Conservation (phyloP, 495 filamentous ascomycete genomes). For the Tuber borchii region DNA sequence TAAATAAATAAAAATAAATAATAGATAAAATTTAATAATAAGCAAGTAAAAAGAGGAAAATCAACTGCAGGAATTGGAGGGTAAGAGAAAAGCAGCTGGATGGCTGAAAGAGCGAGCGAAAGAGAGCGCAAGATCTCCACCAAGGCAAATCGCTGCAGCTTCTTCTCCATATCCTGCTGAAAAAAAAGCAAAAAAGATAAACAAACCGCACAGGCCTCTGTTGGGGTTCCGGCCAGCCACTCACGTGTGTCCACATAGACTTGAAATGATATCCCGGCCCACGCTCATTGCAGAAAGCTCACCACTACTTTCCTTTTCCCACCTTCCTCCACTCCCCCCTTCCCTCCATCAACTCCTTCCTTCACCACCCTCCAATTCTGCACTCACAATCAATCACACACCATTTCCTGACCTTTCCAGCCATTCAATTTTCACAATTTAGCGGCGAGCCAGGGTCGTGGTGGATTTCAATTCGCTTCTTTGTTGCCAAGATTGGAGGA, state of each 20-base stretch:
- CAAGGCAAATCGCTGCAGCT: constrained; percentile 16
- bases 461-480: constrained; percentile 25
- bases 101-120: constrained; percentile 18
- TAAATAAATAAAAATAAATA: background rate
- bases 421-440: constrained; percentile 24
- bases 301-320: background rate
- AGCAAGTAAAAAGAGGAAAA: background rate
- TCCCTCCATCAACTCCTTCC: background rate
- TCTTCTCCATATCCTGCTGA: constrained; percentile 11
- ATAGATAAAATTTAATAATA: background rate
- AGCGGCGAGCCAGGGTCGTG: constrained; percentile 24
- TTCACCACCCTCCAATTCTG: background rate
- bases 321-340: background rate
- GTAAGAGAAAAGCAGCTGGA: constrained; percentile 7
- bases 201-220: constrained; percentile 26
- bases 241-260: constrained; percentile 30
- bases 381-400: constrained; percentile 12
- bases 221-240: constrained; percentile 18
- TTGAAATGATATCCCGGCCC: constrained; percentile 12
- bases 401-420: constrained; percentile 1
- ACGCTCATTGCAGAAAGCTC: constrained; percentile 8
- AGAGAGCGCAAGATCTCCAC: constrained; percentile 5
- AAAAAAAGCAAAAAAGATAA: constrained; percentile 9
- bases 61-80: constrained; percentile 5
- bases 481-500: constrained; percentile 2